Percentiles rank a stretch among this genome's conserved stretches.
Conservation (phyloP, 306 rosid species). For the Medicago ruthenica region DNA sequence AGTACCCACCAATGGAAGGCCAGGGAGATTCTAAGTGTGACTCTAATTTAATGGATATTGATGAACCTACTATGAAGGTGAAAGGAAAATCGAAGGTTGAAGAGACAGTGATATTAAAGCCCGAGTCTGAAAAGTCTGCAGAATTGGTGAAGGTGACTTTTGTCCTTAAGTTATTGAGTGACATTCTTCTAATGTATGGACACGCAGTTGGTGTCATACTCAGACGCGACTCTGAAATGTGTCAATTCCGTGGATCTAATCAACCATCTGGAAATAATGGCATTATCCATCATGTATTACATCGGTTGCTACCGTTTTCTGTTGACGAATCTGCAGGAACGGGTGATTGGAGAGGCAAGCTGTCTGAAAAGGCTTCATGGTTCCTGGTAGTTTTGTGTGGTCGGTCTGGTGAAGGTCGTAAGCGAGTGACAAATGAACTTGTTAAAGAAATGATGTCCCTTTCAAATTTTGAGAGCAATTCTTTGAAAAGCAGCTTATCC, state of each 20-base stretch:
- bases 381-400: slow-evolving; percentile 91
- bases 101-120: slow-evolving; percentile 62
- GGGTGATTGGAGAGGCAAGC: slow-evolving; percentile 94
- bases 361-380: slow-evolving; percentile 95
- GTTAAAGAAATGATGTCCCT: slow-evolving; percentile 73
- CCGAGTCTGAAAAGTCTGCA: slow-evolving; percentile 83
- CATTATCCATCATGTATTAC: slow-evolving; percentile 77
- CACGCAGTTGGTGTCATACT: slow-evolving; percentile 94
- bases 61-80: slow-evolving; percentile 84
- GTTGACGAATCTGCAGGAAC: slow-evolving; percentile 93
- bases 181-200: slow-evolving; percentile 91
- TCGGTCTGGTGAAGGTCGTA: slow-evolving; percentile 96
- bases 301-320: slow-evolving; percentile 78
- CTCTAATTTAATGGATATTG: slow-evolving; percentile 82
- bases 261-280: slow-evolving; percentile 74
- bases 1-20: slow-evolving; percentile 65
- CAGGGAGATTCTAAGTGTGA: slow-evolving; percentile 60
- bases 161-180: slow-evolving; percentile 92
- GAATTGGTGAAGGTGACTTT: slow-evolving; percentile 94
- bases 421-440: slow-evolving; percentile 85
- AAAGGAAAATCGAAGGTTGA: slow-evolving; percentile 96
- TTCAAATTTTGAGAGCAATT: slow-evolving; percentile 70
- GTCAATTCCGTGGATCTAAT: slow-evolving; percentile 81
- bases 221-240: slow-evolving; percentile 87
- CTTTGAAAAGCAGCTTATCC: slow-evolving; percentile 60